These are phyloP conservation scores for Aspergillus fischeri DNA, from an alignment of 2,329 filamentous ascomycete species.

Conservation along the genomic window DNA sequence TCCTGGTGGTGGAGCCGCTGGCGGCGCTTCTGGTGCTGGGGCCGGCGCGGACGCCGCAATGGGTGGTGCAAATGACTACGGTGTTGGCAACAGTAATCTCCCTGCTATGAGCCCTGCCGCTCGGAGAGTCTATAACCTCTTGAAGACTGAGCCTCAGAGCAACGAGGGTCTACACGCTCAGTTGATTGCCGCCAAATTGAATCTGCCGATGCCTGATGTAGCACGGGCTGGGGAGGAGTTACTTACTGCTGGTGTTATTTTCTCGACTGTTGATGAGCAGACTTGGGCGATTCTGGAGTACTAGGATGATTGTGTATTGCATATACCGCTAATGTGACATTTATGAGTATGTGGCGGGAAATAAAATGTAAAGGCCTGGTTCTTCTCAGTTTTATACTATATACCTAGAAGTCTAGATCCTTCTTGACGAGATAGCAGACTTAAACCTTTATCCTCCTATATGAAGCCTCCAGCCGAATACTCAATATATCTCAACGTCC, in stretches of 20 bases:
- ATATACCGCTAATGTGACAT: not conserved
- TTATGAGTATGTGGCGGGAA: not conserved
- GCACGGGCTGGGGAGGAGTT: slow-evolving; percentile 78
- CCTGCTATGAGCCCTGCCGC: slow-evolving; percentile 54
- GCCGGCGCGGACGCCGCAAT: slow-evolving; percentile 22
- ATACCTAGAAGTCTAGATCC: not conserved
- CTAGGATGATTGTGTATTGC: slow-evolving; percentile 6
- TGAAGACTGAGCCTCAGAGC: slow-evolving; percentile 64
- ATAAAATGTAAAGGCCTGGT: not conserved
- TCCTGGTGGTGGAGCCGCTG: slow-evolving; percentile 42
- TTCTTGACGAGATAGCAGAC: not conserved
- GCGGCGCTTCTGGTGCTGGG: slow-evolving; percentile 38
- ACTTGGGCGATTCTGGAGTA: slow-evolving; percentile 82
- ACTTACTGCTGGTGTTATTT: slow-evolving; percentile 68
- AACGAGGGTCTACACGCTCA: slow-evolving; percentile 83
- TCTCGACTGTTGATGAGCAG: slow-evolving; percentile 86
- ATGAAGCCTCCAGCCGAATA: not conserved
- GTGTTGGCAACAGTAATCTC: slow-evolving; percentile 31
- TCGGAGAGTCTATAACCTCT: slow-evolving; percentile 65
- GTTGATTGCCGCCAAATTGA: slow-evolving; percentile 63
- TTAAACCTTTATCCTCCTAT: not conserved
- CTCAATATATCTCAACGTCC: not conserved
- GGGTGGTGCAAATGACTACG: slow-evolving; percentile 32
- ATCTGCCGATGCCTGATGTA: slow-evolving; percentile 66
- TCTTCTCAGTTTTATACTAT: not conserved